phyloP scores from a whole-genome alignment of 108 stramenopile species.

The Chaetoceros muelleri region DNA sequence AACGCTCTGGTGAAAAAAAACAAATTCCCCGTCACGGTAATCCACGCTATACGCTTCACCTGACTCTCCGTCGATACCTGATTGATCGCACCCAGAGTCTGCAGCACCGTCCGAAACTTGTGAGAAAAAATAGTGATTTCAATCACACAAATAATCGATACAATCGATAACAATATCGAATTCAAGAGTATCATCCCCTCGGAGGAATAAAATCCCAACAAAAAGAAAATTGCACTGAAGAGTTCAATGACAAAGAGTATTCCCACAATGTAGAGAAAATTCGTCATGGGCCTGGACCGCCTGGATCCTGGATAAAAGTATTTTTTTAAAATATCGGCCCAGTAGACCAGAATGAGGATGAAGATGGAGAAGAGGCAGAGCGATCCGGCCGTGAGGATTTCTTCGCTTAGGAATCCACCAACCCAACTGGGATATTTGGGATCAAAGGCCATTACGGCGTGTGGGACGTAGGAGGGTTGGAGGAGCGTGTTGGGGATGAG shows the following conservation, averaged over 20 bases:
- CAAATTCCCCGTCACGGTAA: slow-evolving; percentile 90
- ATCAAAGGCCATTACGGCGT: slow-evolving; percentile 81
- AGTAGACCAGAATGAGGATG: slow-evolving; percentile 92
- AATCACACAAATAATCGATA: slow-evolving; percentile 78
- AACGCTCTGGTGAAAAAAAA: slow-evolving; percentile 89
- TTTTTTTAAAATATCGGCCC: slow-evolving; percentile 95
- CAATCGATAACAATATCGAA: slow-evolving; percentile 66
- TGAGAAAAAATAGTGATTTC: slow-evolving; percentile 92
- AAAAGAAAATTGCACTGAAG: slow-evolving; percentile 73
- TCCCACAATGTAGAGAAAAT: slow-evolving; percentile 69
- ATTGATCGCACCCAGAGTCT: slow-evolving; percentile 90
- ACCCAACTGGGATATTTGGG: slow-evolving; percentile 63
- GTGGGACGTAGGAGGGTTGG: slow-evolving; percentile 76
- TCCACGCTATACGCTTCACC: slow-evolving; percentile 89
- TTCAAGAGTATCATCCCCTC: slow-evolving; percentile 93
- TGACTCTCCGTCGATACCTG: slow-evolving; percentile 92
- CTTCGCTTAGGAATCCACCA: slow-evolving; percentile 68
- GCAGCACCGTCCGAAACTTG: slow-evolving; percentile 87
- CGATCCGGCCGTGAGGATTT: slow-evolving; percentile 74
- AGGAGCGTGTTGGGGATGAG: slow-evolving; percentile 74
- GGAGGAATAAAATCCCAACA: slow-evolving; percentile 66
- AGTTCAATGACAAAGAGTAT: slow-evolving; percentile 50
- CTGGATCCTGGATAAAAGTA: slow-evolving; percentile 84
- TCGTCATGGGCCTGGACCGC: slow-evolving; percentile 79
- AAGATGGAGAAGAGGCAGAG: slow-evolving; percentile 90